Evolutionary conservation across 1,284 basidiomycete genomes (phyloP), one percentile per base, ranked within the genome.

Genomic region (Chalciporus sp.): DNA sequence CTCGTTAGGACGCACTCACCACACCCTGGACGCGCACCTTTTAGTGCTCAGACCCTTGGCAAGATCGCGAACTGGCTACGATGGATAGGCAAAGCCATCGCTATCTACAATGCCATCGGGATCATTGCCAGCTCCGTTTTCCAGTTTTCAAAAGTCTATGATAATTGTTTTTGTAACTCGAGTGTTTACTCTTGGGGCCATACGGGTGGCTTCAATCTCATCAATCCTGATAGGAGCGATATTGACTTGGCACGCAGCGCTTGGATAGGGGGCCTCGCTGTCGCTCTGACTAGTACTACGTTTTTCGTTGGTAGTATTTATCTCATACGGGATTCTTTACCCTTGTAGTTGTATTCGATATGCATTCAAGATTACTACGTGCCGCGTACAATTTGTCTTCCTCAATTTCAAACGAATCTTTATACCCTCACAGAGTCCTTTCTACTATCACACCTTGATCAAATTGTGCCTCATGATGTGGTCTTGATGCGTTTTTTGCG

Each of bases 111-210:
- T 9, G 62, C 61, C 2, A 50, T 68, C 16, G 46, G 50, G 1
- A 47, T 67, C 39, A 1, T 69, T 14, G 23, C 55, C 9, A 56
- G 35, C 29, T 65, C 63, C 2, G 7, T 68, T 6, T 58, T 69
- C 29, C 61, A 63, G 28, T 67, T 54, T 2, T 42, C 65, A 2
- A 42, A 51, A 10, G 26, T 71, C 11, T 67, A 58, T 20, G 11
- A 56, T 3, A 68, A 43, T 1, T 67, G 69, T 29, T 67, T 46
- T 16, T 67, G 67, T n/a, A 43, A 68, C 29, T 56, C 67, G 33
- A 65, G 52, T 28, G 44, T 56, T 1, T 44, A 40, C 1, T 20
- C 4, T 0, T 55, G 51, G 61, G 56, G 64, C 6, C 0, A 14
- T 0, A n/a, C 7, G 11, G 1, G 0, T 0, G 65, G 61, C 1